Conservation (phyloP, 805 yeast genomes). For the Lipomyces sp. region DNA sequence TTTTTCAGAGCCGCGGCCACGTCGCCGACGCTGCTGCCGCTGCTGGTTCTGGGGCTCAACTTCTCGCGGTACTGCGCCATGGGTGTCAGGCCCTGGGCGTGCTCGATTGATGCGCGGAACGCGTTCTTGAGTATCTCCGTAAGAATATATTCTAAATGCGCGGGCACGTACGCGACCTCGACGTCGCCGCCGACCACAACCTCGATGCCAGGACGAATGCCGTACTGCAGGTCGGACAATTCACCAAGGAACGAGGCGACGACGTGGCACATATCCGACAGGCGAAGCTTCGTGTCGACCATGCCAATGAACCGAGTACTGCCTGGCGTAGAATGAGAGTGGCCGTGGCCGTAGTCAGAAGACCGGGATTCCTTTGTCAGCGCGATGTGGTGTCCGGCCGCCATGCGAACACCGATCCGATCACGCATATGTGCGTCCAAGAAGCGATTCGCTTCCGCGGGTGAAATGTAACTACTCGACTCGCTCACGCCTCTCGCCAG, state of each 20-base stretch:
- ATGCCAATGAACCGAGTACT: conserved; percentile 56
- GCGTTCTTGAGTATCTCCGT: conserved; percentile 87
- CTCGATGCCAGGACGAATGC: conserved; percentile 59
- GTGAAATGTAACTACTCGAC: conserved; percentile 47
- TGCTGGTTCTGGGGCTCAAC: conserved; percentile 24
- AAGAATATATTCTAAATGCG: conserved; percentile 81
- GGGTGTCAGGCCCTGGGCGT: conserved; percentile 28
- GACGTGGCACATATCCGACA: conserved; percentile 58
- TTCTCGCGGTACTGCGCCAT: conserved; percentile 9
- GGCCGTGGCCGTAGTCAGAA: not conserved
- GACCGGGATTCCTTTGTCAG: conserved; percentile 44
- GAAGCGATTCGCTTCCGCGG: conserved; percentile 55
- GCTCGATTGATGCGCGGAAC: conserved; percentile 82
- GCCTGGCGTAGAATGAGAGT: not conserved
- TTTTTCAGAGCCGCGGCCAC: conserved; percentile 39
- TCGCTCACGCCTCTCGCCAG: conserved; percentile 81
- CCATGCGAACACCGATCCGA: conserved; percentile 78
- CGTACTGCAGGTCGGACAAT: conserved; percentile 78
- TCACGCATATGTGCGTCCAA: conserved; percentile 75
- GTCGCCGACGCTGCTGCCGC: conserved; percentile 28
- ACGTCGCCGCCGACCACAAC: conserved; percentile 59
- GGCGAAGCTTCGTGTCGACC: conserved; percentile 62
- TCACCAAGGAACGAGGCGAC: conserved; percentile 77
- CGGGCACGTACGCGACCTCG: conserved; percentile 76
- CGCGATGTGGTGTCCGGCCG: conserved; percentile 80